Evolutionary conservation across 1,139 yeast species (phyloP).

Genomic region (Hanseniaspora uvarum): DNA sequence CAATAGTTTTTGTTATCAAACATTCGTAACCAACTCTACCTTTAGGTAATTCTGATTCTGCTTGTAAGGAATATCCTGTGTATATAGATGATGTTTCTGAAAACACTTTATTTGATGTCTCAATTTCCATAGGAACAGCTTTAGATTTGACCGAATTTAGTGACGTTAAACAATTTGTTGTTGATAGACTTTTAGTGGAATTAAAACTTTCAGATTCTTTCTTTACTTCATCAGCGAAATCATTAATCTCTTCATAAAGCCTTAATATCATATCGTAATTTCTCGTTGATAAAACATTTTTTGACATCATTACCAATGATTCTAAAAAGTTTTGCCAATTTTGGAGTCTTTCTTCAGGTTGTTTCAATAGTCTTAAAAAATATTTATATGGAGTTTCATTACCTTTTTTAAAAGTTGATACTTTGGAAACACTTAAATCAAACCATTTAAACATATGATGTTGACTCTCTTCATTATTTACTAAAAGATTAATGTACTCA

Average conservation of each 20-base stretch:
- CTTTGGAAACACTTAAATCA: constrained; percentile 21
- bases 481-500: constrained; percentile 23
- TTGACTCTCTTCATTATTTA: constrained; percentile 18
- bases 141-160: background rate
- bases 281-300: constrained; percentile 1
- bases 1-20: background rate
- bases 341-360: constrained; percentile 24
- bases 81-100: background rate
- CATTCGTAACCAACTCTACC: background rate
- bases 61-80: background rate
- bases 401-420: background rate
- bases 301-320: constrained; percentile 17
- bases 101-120: background rate
- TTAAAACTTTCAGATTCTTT: background rate
- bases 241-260: background rate
- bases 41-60: background rate
- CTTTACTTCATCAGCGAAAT: background rate
- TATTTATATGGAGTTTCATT: background rate
- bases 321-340: constrained; percentile 23
- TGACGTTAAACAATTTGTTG: background rate
- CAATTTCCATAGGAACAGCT: background rate
- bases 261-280: background rate
- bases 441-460: constrained; percentile 25
- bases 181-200: background rate
- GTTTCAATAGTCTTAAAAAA: constrained; percentile 24